These are phyloP conservation scores for Astrothelium macrocarpum DNA, from an alignment of 495 filamentous ascomycete species.

Conservation along the genomic window DNA sequence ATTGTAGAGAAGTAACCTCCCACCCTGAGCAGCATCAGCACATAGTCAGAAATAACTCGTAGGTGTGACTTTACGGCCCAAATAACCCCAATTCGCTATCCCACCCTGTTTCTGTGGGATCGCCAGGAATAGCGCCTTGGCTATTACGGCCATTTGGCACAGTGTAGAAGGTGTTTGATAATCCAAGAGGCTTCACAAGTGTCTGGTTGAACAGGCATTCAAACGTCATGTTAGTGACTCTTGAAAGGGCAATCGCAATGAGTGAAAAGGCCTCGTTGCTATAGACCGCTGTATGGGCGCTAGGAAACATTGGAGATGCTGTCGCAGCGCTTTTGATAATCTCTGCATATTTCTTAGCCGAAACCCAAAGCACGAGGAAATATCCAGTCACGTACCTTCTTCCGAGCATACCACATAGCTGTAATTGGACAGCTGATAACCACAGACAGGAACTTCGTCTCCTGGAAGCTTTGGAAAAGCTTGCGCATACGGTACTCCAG, in stretches of 20 bases:
- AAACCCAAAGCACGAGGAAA: not conserved
- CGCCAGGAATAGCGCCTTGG: not conserved
- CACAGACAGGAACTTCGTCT: not conserved
- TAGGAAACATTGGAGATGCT: not conserved
- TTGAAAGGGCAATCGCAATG: not conserved
- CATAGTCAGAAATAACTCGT: not conserved
- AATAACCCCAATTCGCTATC: not conserved
- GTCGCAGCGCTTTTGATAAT: not conserved
- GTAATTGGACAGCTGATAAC: not conserved
- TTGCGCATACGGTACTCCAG: not conserved
- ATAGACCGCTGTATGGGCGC: not conserved
- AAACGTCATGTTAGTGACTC: not conserved
- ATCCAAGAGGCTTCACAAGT: not conserved
- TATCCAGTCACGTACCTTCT: not conserved
- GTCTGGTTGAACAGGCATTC: not conserved
- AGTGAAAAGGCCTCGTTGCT: not conserved
- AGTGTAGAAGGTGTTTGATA: not conserved
- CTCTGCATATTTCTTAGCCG: not conserved
- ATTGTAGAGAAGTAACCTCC: not conserved
- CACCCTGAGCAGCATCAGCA: not conserved
- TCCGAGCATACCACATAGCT: not conserved
- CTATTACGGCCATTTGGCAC: not conserved
- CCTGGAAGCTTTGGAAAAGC: not conserved
- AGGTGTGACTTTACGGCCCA: not conserved
- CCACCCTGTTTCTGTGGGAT: not conserved